Percentiles rank a stretch among this genome's conserved stretches.
phyloP scores from a whole-genome alignment of 495 filamentous ascomycete genomes.

The Margaritispora aquatica region DNA sequence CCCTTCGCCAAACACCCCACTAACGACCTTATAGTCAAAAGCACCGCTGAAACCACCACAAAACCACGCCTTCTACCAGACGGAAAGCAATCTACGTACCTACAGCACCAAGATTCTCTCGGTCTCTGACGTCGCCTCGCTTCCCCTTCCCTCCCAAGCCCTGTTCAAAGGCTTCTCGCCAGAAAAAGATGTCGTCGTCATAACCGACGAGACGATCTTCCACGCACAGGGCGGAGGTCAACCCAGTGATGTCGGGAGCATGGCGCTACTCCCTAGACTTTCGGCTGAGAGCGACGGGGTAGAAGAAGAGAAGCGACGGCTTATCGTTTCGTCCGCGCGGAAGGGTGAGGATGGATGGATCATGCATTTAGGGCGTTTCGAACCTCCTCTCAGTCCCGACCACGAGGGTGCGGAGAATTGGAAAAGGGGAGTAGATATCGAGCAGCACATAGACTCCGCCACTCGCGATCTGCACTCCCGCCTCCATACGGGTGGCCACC shows the following conservation, averaged over 20 bases:
- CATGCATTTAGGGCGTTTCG: background rate
- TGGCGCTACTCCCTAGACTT: too few relatives aligned
- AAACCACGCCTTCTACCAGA: too few relatives aligned
- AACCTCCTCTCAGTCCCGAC: background rate
- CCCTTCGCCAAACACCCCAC: too few relatives aligned
- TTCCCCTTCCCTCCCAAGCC: conserved; percentile 37
- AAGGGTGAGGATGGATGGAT: background rate
- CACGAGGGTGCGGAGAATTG: too few relatives aligned
- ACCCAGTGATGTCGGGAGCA: conserved; percentile 52
- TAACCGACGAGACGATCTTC: conserved; percentile 59
- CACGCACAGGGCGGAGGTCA: conserved; percentile 63
- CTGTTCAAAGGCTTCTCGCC: conserved; percentile 45
- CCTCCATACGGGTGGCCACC: background rate
- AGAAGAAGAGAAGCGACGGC: background rate
- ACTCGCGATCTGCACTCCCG: background rate
- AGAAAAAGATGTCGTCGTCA: conserved; percentile 41
- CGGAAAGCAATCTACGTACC: too few relatives aligned
- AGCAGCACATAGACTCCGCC: background rate
- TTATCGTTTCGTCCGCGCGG: background rate
- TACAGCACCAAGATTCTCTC: too few relatives aligned
- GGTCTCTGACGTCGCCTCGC: conserved; percentile 26
- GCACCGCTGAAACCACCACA: too few relatives aligned
- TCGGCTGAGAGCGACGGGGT: too few relatives aligned
- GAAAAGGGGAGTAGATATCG: background rate
- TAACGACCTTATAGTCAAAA: too few relatives aligned